Conservation (phyloP, 495 filamentous ascomycete species). For the Talaromyces adpressus region DNA sequence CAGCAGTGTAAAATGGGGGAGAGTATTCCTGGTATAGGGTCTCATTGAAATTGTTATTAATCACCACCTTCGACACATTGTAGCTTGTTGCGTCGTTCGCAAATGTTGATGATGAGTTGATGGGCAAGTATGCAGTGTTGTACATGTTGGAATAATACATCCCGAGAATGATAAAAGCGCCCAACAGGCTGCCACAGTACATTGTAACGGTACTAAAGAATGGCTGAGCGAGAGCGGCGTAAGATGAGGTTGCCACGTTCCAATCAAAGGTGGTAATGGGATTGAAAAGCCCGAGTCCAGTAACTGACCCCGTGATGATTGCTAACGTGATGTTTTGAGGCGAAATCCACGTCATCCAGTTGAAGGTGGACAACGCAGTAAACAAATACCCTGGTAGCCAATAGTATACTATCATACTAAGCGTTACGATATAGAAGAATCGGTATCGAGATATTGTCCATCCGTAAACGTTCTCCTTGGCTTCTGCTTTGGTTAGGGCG, state of each 20-base stretch:
- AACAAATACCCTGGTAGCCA: constrained; percentile 36
- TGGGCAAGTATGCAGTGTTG: constrained; percentile 39
- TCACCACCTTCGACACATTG: constrained; percentile 38
- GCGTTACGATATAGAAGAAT: constrained; percentile 49
- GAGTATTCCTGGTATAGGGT: constrained; percentile 27
- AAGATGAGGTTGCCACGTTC: constrained; percentile 47
- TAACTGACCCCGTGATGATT: constrained; percentile 42
- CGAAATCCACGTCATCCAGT: constrained; percentile 23
- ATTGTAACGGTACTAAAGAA: constrained; percentile 48
- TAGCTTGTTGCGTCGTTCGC: constrained; percentile 41
- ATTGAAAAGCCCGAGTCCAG: constrained; percentile 37
- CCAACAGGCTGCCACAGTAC: constrained; percentile 33
- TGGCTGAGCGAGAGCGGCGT: constrained; percentile 53
- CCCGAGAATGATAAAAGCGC: constrained; percentile 33
- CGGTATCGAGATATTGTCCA: constrained; percentile 53
- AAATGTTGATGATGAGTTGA: constrained; percentile 35
- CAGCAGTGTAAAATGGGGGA: constrained; percentile 44
- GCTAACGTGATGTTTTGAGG: constrained; percentile 32
- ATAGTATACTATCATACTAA: constrained; percentile 43
- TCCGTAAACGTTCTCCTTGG: constrained; percentile 46
- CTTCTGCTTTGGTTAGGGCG: constrained; percentile 53
- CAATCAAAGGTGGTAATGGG: constrained; percentile 52
- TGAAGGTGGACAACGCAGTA: constrained; percentile 20
- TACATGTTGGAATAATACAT: constrained; percentile 38
- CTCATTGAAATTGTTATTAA: constrained; percentile 38